These are phyloP conservation scores for Inga leiocalycina DNA, from an alignment of 306 rosid genomes.

Conservation along the genomic window DNA sequence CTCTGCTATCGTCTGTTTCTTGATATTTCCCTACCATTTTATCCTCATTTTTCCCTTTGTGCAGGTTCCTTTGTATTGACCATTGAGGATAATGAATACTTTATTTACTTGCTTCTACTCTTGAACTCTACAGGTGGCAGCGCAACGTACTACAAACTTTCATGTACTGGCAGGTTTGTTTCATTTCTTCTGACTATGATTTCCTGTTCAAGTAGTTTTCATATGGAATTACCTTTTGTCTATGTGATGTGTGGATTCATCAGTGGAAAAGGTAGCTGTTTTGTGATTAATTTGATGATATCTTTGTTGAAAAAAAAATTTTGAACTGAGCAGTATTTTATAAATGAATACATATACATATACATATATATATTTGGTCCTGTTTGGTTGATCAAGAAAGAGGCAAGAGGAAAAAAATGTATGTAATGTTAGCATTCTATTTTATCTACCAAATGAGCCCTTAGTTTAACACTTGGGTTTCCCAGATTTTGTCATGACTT, in stretches of 20 bases:
- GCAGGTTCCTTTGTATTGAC: background rate
- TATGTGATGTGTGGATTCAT: background rate
- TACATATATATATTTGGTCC: background rate
- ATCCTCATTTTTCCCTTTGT: background rate
- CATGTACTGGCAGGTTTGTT: constrained; percentile 95
- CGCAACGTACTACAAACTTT: constrained; percentile 86
- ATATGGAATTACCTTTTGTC: background rate
- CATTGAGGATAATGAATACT: constrained; percentile 13
- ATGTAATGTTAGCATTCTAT: background rate
- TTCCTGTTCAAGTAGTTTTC: background rate
- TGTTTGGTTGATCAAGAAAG: background rate
- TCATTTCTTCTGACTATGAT: background rate
- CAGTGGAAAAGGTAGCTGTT: background rate
- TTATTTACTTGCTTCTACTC: constrained; percentile 10
- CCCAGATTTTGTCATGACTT: background rate
- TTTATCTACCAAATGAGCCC: background rate
- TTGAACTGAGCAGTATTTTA: background rate
- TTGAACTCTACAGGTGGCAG: constrained; percentile 66
- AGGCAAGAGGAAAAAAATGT: background rate
- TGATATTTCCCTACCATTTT: background rate
- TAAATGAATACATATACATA: background rate
- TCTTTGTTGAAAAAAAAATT: background rate
- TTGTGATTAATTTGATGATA: background rate
- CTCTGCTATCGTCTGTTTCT: constrained; percentile 84
- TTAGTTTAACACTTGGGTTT: background rate